Percentiles rank a stretch among this genome's conserved stretches.
These are phyloP conservation scores for Schizophyllum amplum DNA, from an alignment of 1,284 basidiomycete genomes.

Conservation along the genomic window DNA sequence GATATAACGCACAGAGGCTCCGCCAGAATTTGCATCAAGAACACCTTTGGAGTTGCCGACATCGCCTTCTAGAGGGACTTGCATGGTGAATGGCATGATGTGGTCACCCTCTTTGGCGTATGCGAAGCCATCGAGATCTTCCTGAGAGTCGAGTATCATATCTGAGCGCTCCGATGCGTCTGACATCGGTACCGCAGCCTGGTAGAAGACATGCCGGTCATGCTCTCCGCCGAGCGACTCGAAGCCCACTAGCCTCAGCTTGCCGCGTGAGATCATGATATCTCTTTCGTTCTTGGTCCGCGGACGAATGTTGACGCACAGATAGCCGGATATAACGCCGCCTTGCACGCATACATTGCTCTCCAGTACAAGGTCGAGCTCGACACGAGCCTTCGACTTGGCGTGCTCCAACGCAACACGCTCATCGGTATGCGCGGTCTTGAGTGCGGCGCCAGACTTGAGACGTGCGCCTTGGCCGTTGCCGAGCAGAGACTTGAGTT, in stretches of 20 bases:
- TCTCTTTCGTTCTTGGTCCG: conserved; percentile 49
- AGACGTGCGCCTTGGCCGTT: conserved; percentile 42
- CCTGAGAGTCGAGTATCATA: conserved; percentile 41
- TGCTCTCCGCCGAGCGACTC: conserved; percentile 57
- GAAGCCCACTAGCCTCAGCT: conserved; percentile 83
- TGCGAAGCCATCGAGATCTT: conserved; percentile 70
- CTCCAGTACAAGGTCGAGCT: conserved; percentile 78
- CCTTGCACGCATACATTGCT: conserved; percentile 80
- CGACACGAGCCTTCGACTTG: conserved; percentile 66
- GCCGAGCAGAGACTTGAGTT: conserved; percentile 55
- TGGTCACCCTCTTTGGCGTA: conserved; percentile 64
- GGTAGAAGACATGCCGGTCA: conserved; percentile 81
- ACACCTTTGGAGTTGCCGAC: conserved; percentile 64
- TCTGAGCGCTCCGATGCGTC: conserved; percentile 38
- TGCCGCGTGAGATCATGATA: conserved; percentile 70
- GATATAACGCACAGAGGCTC: conserved; percentile 70
- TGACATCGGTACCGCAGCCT: conserved; percentile 60
- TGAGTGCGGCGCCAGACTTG: conserved; percentile 42
- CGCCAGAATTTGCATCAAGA: conserved; percentile 46
- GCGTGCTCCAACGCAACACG: conserved; percentile 52
- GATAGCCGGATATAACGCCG: conserved; percentile 61
- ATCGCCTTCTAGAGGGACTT: conserved; percentile 57
- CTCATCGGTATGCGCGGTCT: conserved; percentile 17
- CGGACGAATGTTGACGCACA: conserved; percentile 65
- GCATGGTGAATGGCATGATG: conserved; percentile 72